Percentiles rank a stretch among this genome's conserved stretches.
Evolutionary conservation across 352 stramenopile genomes (phyloP).

Genomic region (Pilasporangium apinafurcum): DNA sequence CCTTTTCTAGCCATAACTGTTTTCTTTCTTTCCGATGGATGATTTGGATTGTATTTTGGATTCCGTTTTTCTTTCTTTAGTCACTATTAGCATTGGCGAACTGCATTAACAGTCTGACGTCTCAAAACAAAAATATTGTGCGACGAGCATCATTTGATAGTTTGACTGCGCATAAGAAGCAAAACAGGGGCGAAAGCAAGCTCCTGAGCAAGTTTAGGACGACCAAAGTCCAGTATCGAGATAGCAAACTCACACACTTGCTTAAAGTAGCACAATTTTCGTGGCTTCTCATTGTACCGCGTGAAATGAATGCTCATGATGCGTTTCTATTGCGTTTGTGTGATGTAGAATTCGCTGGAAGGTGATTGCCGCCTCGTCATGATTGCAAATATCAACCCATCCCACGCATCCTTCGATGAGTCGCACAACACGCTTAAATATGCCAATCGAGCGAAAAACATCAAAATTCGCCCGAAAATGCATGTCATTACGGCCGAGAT

Average conservation of each 20-base stretch:
- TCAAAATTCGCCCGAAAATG: slow-evolving; percentile 82
- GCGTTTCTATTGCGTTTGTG: not conserved
- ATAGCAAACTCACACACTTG: slow-evolving; percentile 83
- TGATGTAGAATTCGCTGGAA: slow-evolving; percentile 70
- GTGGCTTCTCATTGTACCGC: not conserved
- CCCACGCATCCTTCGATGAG: slow-evolving; percentile 79
- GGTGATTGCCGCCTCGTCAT: slow-evolving; percentile 88
- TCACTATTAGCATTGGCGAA: slow-evolving; percentile 81
- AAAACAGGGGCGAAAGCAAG: slow-evolving; percentile 19
- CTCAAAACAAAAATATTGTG: slow-evolving; percentile 19
- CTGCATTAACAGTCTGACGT: slow-evolving; percentile 84
- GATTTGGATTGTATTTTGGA: not conserved
- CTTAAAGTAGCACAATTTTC: slow-evolving; percentile 62
- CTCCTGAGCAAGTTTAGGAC: slow-evolving; percentile 12
- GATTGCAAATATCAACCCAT: slow-evolving; percentile 85
- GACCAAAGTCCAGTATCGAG: slow-evolving; percentile 73
- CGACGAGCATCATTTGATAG: slow-evolving; percentile 28
- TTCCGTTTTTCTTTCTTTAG: slow-evolving; percentile 7
- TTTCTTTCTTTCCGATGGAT: too few species aligned
- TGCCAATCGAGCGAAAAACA: slow-evolving; percentile 87
- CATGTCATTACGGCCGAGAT: slow-evolving; percentile 78
- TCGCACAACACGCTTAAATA: slow-evolving; percentile 89
- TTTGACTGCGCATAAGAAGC: too few species aligned
- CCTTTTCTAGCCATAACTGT: too few species aligned
- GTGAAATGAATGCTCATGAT: not conserved